Percentiles rank a stretch among this genome's conserved stretches.
phyloP scores from a whole-genome alignment of 2,329 filamentous ascomycete species.

The Fonsecaea monophora region DNA sequence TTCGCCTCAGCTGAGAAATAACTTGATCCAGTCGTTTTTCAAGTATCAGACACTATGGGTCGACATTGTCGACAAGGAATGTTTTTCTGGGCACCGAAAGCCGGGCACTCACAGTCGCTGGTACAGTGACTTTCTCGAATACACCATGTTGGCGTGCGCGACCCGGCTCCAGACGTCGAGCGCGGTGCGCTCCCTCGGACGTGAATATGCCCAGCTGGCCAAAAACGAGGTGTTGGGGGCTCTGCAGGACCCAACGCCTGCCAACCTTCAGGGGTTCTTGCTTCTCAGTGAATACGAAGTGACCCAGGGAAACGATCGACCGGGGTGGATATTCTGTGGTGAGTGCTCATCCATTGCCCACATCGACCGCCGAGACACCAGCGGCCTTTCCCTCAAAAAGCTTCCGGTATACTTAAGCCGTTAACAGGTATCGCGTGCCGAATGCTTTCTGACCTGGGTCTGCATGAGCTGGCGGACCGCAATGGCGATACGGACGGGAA shows the following conservation, averaged over 20 bases:
- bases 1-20: slow-evolving; percentile 9
- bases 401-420: not conserved
- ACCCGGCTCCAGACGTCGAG: slow-evolving; percentile 2
- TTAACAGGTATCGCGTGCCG: slow-evolving; percentile 5
- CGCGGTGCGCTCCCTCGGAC: slow-evolving; percentile 5
- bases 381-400: too few relatives aligned
- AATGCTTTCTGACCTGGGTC: slow-evolving; percentile 11
- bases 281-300: slow-evolving; percentile 17
- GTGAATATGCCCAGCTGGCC: slow-evolving; percentile 11
- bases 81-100: not conserved
- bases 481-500: not conserved
- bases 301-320: slow-evolving; percentile 10
- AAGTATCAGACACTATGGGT: slow-evolving; percentile 13
- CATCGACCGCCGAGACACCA: not conserved
- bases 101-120: slow-evolving; percentile 1
- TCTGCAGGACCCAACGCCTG: slow-evolving; percentile 12
- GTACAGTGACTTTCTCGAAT: slow-evolving; percentile 6
- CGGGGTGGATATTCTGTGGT: slow-evolving; percentile 7
- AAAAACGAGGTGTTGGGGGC: not conserved
- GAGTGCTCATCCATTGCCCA: not conserved
- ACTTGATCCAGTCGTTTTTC: slow-evolving; percentile 9
- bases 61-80: slow-evolving; percentile 8
- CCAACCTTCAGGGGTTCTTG: slow-evolving; percentile 5
- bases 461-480: slow-evolving; percentile 1
- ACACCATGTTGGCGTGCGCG: slow-evolving; percentile 9